Evolutionary conservation across 805 yeast species (phyloP).

Genomic region (Monosporozyma servazzii): DNA sequence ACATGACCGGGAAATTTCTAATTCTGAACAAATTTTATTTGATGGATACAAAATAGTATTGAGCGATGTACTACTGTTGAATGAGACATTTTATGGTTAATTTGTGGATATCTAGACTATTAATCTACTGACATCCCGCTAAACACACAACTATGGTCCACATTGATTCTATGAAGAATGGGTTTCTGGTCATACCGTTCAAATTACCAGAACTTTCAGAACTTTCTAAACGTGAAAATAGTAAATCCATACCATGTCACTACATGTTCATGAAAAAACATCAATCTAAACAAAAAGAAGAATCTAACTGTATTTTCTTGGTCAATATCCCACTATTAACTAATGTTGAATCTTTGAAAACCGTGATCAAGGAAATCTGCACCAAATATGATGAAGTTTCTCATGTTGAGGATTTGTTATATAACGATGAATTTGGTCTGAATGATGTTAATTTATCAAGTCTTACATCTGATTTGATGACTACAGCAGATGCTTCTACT

Average conservation of each 20-base stretch:
- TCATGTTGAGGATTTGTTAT: slow-evolving; percentile 43
- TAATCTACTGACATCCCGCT: background rate
- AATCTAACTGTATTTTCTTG: slow-evolving; percentile 53
- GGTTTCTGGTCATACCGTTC: slow-evolving; percentile 30
- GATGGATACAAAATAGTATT: background rate
- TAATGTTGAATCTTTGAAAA: slow-evolving; percentile 42
- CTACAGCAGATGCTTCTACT: slow-evolving; percentile 21
- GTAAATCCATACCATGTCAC: slow-evolving; percentile 31
- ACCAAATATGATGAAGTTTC: slow-evolving; percentile 40
- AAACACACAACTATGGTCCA: background rate
- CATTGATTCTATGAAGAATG: slow-evolving; percentile 26
- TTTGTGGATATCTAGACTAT: background rate
- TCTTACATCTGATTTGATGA: slow-evolving; percentile 49
- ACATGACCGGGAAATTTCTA: background rate
- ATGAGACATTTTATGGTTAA: background rate
- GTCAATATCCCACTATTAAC: slow-evolving; percentile 68
- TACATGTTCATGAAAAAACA: slow-evolving; percentile 63
- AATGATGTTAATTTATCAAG: slow-evolving; percentile 44
- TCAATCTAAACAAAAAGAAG: slow-evolving; percentile 35
- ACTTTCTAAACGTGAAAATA: slow-evolving; percentile 1
- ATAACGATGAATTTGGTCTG: slow-evolving; percentile 37
- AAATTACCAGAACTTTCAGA: slow-evolving; percentile 13
- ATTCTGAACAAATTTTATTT: background rate
- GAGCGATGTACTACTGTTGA: background rate
- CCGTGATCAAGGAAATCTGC: slow-evolving; percentile 49